Evolutionary conservation across 352 stramenopile species (phyloP), one percentile per base, ranked within the genome.

Genomic region (Globisporangium spinosum): DNA sequence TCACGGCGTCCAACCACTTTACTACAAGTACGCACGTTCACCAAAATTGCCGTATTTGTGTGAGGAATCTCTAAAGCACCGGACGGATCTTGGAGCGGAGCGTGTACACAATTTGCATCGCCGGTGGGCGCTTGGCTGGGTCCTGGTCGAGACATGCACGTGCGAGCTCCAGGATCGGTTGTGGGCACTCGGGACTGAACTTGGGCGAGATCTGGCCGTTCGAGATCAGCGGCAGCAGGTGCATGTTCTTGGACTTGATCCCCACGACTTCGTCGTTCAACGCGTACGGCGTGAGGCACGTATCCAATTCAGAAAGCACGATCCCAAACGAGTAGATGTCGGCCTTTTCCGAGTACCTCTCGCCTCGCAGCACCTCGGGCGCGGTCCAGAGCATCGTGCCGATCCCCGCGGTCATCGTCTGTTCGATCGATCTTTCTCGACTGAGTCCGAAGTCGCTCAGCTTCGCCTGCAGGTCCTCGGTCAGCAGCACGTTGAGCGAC

Each of bases 381-480:
- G 78, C 77, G 6, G 74, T 83, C 78, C 77, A 84, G 40, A 81
- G 70, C 25, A 83, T 23, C 25, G 78, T 83, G 27, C 76, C 73
- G 0, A 85, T 71, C 7, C 76, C 70, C 23, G 66, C 74, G 10
- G 73, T 82, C 71, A 79, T 82, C 20, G 75, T 80, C 61, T 78
- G 68, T 25, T 82, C 73, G 27, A 75, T 70, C 57, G 57, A 74
- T 34, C 59, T 70, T 53, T 82, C 72, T 25, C 74, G 78, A 67
- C 68, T 75, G 22, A 80, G 72, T 3, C 78, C 78, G 38, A 86
- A 86, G 62, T 86, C 75, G 40, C 70, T 83, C 63, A 86, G 68
- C 71, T 86, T 86, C 43, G 74, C 78, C 23, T 77, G 65, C 23
- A 80, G 67, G 32, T 83, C 68, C 63, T 80, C 74, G 0, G 59